Conservation (phyloP, 805 yeast species). For the Zygosaccharomyces siamensis region DNA sequence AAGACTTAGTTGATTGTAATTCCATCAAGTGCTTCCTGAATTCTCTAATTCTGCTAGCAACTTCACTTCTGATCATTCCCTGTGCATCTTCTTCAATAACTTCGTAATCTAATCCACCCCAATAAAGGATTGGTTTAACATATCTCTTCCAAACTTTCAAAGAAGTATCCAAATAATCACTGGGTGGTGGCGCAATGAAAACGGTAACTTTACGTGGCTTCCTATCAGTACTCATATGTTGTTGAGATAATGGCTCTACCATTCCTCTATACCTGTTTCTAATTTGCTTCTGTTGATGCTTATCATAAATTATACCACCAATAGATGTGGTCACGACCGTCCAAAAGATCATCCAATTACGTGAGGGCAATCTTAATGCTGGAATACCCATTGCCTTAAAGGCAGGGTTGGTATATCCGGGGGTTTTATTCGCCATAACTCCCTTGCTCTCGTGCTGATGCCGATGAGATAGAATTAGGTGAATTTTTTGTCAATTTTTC, state of each 20-base stretch:
- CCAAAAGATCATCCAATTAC: slow-evolving; percentile 94
- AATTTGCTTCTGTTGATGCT: slow-evolving; percentile 60
- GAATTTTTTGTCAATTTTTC: slow-evolving; percentile 2
- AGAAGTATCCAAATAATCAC: slow-evolving; percentile 75
- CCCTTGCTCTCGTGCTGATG: not conserved
- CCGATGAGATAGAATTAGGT: not conserved
- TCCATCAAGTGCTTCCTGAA: slow-evolving; percentile 48
- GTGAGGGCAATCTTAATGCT: slow-evolving; percentile 69
- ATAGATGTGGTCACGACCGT: slow-evolving; percentile 55
- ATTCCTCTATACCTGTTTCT: slow-evolving; percentile 58
- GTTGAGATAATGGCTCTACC: slow-evolving; percentile 52
- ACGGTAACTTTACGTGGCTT: slow-evolving; percentile 73
- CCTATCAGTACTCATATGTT: slow-evolving; percentile 43
- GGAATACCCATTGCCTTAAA: slow-evolving; percentile 82
- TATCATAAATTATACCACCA: slow-evolving; percentile 80
- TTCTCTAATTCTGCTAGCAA: slow-evolving; percentile 77
- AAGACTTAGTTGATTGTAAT: slow-evolving; percentile 21
- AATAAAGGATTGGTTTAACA: slow-evolving; percentile 78
- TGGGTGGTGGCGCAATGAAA: slow-evolving; percentile 95
- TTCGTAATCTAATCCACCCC: slow-evolving; percentile 82
- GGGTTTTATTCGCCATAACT: slow-evolving; percentile 7
- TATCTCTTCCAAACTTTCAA: slow-evolving; percentile 68
- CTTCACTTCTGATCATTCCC: slow-evolving; percentile 77
- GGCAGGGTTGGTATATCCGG: slow-evolving; percentile 57
- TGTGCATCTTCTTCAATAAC: slow-evolving; percentile 73